Evolutionary conservation across 2,329 filamentous ascomycete species (phyloP).

Genomic region (Huntiella moniliformis): DNA sequence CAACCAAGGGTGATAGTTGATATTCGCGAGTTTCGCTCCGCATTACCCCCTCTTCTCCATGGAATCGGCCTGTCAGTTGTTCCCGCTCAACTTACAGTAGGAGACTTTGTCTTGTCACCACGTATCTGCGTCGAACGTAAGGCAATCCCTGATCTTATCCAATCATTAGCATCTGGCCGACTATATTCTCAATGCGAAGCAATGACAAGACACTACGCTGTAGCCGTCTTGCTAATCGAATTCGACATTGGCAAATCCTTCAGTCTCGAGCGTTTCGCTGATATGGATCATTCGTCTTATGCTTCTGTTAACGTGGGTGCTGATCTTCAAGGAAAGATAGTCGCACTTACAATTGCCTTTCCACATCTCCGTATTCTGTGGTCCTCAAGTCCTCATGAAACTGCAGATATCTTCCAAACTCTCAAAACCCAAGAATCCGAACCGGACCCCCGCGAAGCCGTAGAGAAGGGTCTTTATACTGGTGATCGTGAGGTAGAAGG

Average conservation of each 20-base stretch:
- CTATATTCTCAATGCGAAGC: constrained; percentile 82
- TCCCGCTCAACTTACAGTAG: constrained; percentile 89
- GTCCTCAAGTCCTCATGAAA: constrained; percentile 86
- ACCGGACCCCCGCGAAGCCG: constrained; percentile 75
- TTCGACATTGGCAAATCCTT: constrained; percentile 97
- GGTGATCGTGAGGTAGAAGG: constrained; percentile 19
- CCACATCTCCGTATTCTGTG: constrained; percentile 81
- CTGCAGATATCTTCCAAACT: constrained; percentile 87
- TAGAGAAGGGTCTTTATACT: constrained; percentile 57
- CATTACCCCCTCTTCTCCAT: constrained; percentile 76
- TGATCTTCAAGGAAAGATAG: constrained; percentile 80
- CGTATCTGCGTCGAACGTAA: constrained; percentile 90
- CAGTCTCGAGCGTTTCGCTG: constrained; percentile 67
- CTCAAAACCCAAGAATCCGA: constrained; percentile 80
- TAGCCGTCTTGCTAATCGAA: constrained; percentile 82
- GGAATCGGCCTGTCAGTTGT: constrained; percentile 75
- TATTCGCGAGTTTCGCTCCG: constrained; percentile 88
- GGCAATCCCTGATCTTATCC: constrained; percentile 76
- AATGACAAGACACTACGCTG: constrained; percentile 87
- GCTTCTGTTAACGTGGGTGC: neutral
- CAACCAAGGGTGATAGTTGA: constrained; percentile 87
- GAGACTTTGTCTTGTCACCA: constrained; percentile 85
- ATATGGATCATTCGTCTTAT: constrained; percentile 17
- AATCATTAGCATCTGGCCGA: constrained; percentile 77
- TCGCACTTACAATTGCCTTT: constrained; percentile 81